Conservation (phyloP, 495 filamentous ascomycete genomes). For the Xylaria longipes region DNA sequence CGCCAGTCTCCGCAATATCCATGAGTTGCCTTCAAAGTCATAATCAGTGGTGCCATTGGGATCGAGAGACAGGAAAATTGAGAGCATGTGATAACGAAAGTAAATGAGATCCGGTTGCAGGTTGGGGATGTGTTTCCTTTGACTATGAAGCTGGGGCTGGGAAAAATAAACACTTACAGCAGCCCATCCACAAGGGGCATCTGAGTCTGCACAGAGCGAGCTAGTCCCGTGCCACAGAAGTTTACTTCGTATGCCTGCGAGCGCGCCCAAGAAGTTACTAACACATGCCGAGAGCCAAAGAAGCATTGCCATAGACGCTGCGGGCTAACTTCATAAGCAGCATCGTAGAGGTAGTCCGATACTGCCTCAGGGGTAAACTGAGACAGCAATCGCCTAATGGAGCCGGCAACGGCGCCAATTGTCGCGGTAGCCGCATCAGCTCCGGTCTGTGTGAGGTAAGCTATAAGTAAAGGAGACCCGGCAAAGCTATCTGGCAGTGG, state of each 20-base stretch:
- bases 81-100: not conserved
- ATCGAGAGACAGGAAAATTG: not conserved
- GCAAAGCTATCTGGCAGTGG: slow-evolving; percentile 45
- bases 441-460: slow-evolving; percentile 29
- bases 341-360: slow-evolving; percentile 41
- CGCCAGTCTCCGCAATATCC: slow-evolving; percentile 39
- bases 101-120: no score
- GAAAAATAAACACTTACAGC: slow-evolving; percentile 41
- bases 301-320: slow-evolving; percentile 51
- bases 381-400: slow-evolving; percentile 38
- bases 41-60: not conserved
- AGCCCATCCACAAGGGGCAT: slow-evolving; percentile 50
- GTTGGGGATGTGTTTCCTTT: not conserved
- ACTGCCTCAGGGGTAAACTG: slow-evolving; percentile 45
- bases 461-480: slow-evolving; percentile 44
- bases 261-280: slow-evolving; percentile 50
- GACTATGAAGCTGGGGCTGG: not conserved
- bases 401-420: slow-evolving; percentile 37
- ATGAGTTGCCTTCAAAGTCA: slow-evolving; percentile 25
- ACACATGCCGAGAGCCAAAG: slow-evolving; percentile 42
- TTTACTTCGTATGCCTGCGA: slow-evolving; percentile 46
- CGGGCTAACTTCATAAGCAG: slow-evolving; percentile 43
- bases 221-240: slow-evolving; percentile 35
- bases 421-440: slow-evolving; percentile 23
- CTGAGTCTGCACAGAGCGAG: slow-evolving; percentile 44